A percentile compares a stretch with the other conserved stretches of the same genome.
phyloP scores from a whole-genome alignment of 1,284 basidiomycete genomes.

The Austroboletus rostrupii region DNA sequence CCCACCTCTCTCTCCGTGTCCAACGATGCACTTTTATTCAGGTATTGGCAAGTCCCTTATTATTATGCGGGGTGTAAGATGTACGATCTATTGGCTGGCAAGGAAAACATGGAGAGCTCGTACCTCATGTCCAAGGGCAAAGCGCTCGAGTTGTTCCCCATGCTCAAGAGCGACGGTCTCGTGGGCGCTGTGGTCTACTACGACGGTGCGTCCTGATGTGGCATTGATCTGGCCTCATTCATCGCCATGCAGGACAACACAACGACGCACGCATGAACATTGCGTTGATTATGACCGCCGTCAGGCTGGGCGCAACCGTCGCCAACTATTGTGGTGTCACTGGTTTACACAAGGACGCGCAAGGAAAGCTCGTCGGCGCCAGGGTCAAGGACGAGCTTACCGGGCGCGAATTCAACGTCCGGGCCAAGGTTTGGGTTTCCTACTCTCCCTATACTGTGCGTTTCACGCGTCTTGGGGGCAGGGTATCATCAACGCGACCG shows the following conservation, averaged over 20 bases:
- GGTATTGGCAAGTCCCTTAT: slow-evolving; percentile 96
- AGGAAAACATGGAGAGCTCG: slow-evolving; percentile 94
- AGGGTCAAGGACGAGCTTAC: slow-evolving; percentile 81
- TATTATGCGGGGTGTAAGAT: slow-evolving; percentile 95
- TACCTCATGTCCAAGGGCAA: slow-evolving; percentile 94
- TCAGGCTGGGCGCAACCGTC: slow-evolving; percentile 86
- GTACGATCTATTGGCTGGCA: slow-evolving; percentile 93
- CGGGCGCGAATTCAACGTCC: slow-evolving; percentile 79
- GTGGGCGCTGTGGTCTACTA: slow-evolving; percentile 97
- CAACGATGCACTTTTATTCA: slow-evolving; percentile 28
- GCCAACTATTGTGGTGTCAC: slow-evolving; percentile 56
- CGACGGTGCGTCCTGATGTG: slow-evolving; percentile 59
- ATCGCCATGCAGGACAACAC: slow-evolving; percentile 71
- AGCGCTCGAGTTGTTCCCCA: slow-evolving; percentile 92
- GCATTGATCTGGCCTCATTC: not conserved
- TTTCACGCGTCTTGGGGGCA: slow-evolving; percentile 23
- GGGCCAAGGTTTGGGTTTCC: slow-evolving; percentile 60
- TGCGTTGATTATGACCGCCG: slow-evolving; percentile 89
- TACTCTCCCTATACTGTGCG: not conserved
- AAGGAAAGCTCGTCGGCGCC: slow-evolving; percentile 71
- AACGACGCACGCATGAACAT: slow-evolving; percentile 99
- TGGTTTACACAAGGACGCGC: slow-evolving; percentile 67
- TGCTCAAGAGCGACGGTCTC: slow-evolving; percentile 91
- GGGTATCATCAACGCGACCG: slow-evolving; percentile 96
- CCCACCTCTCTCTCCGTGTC: not conserved